Percentiles rank a stretch among this genome's conserved stretches.
Conservation (phyloP, 441 rosid species). For the Gossypium aridum region DNA sequence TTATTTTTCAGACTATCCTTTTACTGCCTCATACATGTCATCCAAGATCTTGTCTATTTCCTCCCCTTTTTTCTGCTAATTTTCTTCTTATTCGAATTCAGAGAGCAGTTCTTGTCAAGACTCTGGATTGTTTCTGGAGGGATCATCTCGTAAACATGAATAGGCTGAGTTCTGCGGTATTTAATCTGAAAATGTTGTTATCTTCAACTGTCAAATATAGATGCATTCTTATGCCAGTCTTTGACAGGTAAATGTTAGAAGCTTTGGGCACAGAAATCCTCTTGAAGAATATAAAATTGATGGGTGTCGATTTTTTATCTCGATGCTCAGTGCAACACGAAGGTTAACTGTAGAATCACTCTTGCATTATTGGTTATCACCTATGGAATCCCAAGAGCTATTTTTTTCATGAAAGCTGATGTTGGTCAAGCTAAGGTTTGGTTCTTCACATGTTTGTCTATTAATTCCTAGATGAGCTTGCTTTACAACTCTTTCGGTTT, state of each 20-base stretch:
- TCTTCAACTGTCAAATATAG: constrained; percentile 6
- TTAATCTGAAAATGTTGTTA: constrained; percentile 1
- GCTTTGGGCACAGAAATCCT: constrained; percentile 95
- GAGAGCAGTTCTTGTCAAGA: constrained; percentile 89
- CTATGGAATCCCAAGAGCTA: constrained; percentile 66
- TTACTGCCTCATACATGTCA: neutral
- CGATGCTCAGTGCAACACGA: constrained; percentile 87
- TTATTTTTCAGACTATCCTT: neutral
- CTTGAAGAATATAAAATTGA: constrained; percentile 98
- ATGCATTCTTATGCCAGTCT: constrained; percentile 18
- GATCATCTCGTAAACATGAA: constrained; percentile 96
- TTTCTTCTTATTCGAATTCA: constrained; percentile 24
- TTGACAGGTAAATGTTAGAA: constrained; percentile 81
- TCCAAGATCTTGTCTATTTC: neutral
- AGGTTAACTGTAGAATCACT: constrained; percentile 81
- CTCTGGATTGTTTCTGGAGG: constrained; percentile 87
- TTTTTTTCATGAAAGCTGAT: constrained; percentile 24
- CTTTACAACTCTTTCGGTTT: neutral
- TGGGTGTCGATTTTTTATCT: constrained; percentile 91
- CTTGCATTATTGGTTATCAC: constrained; percentile 79
- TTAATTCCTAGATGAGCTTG: neutral
- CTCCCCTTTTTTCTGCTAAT: constrained; percentile 1
- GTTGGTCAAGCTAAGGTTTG: neutral
- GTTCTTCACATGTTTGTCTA: neutral
- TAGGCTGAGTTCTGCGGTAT: constrained; percentile 89